Conservation (phyloP, 129 eudicot species). For the Flaveria bidentis region DNA sequence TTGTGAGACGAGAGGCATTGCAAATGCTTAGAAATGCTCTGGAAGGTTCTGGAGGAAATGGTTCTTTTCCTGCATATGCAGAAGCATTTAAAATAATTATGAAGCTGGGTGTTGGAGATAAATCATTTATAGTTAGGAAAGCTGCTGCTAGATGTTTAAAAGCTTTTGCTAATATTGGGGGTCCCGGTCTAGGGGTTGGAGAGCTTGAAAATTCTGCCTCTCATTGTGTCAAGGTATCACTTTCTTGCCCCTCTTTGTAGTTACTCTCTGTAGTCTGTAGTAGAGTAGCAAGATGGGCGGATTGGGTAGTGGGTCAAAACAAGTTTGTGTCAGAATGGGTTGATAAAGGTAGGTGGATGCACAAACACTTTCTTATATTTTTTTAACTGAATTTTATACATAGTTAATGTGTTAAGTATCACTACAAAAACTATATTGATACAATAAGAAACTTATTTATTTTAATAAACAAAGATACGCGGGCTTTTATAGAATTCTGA, state of each 20-base stretch:
- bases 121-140: conserved; percentile 80
- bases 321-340: neutral
- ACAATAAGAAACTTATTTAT: neutral
- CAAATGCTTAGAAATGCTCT: conserved; percentile 88
- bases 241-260: conserved; percentile 18
- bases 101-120: conserved; percentile 75
- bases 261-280: neutral
- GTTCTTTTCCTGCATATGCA: conserved; percentile 70
- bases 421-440: neutral
- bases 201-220: conserved; percentile 81
- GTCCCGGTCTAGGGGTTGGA: conserved; percentile 83
- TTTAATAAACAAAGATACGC: neutral
- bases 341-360: neutral
- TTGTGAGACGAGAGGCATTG: conserved; percentile 90
- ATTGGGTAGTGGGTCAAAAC: neutral
- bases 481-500: conserved; percentile 3
- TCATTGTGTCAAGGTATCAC: conserved; percentile 73
- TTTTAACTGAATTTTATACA: neutral
- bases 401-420: neutral
- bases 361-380: neutral
- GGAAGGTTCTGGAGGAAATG: conserved; percentile 87
- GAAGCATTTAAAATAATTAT: conserved; percentile 82
- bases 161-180: conserved; percentile 90
- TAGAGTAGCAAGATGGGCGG: neutral
- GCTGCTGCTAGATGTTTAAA: conserved; percentile 98